Base-by-base conservation (phyloP, 768 basidiomycete species). In the Leccinum uliginosum region DNA sequence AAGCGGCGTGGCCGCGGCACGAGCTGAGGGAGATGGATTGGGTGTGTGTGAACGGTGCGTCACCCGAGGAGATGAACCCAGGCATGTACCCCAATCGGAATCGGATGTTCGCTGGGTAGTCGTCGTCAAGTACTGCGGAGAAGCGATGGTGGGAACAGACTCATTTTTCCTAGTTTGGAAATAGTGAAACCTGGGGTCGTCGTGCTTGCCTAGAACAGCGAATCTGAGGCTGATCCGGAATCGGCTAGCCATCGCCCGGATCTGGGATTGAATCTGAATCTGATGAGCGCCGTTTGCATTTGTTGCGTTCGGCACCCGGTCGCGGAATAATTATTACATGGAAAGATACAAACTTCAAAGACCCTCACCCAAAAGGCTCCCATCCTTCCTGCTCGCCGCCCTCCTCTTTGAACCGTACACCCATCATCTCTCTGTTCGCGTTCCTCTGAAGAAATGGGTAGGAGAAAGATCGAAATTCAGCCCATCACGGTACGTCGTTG, bases 401-500 rank as follows among this genome's bases (percentile, higher is more conserved):
- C 63, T 50, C 51, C 59, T 59, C 48, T 63, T 50, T 47, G 56
- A 50, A 54, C 57, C 56, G 38, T 50, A 56, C 69, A 57, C 59
- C 61, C 69, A 63, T 56, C 69, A 52, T 63, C 61, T 55, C 62
- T 12, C 48, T 21, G 29, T 15, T 7, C 44, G 7, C 35, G 4
- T 38, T 52, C 43, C 52, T 30, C 48, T 59, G 53, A 15, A 48
- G 59, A 70, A 64, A 87, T 87, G 87, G 87, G 87, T 61, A 75
- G 87, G 71, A 75, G 87, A 76, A 89, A 89, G 78, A 89, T 89
- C 66, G 87, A 88, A 75, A 89, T 89, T 46, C 86, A 87, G 70
- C 86, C 88, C 62, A 89, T 89, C 68, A 84, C 83, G 2, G 87
- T 89, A 62, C 69, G 87, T 81, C 59, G n/a, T 54, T 50, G 45